A percentile compares a stretch with the other conserved stretches of the same genome.
Evolutionary conservation across 257 asterid genomes (phyloP).

Genomic region (Nicotiana noctiflora): DNA sequence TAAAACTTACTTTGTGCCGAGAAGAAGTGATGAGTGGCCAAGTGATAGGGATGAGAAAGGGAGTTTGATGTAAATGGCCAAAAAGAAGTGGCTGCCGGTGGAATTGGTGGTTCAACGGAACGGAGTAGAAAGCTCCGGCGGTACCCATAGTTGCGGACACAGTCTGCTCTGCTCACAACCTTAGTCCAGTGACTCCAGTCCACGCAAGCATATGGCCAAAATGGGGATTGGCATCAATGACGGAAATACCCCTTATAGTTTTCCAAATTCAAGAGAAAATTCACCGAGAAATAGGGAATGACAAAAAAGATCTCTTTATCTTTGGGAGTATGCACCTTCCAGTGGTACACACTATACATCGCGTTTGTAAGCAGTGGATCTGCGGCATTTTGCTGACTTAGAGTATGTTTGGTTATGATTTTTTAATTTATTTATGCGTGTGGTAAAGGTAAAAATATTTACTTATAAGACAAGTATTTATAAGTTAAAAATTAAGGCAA

Average conservation of each 20-base stretch:
- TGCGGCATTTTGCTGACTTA: too few species aligned
- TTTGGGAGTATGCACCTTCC: too few species aligned
- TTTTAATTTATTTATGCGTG: too few species aligned
- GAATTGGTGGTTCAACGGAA: background rate
- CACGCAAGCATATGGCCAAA: background rate
- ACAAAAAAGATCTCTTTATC: too few species aligned
- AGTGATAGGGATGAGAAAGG: background rate
- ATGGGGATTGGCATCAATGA: background rate
- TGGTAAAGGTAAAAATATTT: too few species aligned
- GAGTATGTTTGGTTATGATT: too few species aligned
- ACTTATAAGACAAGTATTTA: too few species aligned
- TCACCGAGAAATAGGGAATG: too few species aligned
- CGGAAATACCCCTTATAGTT: background rate
- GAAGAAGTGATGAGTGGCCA: background rate
- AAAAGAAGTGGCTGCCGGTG: background rate
- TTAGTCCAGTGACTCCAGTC: background rate
- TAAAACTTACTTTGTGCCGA: background rate
- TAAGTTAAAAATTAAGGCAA: too few species aligned
- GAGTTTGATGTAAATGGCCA: background rate
- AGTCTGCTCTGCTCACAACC: background rate
- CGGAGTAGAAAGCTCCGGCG: background rate
- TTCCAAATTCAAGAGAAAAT: background rate
- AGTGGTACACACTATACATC: too few species aligned
- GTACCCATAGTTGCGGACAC: constrained; percentile 1
- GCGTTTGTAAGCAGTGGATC: too few species aligned